Base-by-base conservation (phyloP, 1,284 basidiomycete species). In the Cryptococcus sp. region DNA sequence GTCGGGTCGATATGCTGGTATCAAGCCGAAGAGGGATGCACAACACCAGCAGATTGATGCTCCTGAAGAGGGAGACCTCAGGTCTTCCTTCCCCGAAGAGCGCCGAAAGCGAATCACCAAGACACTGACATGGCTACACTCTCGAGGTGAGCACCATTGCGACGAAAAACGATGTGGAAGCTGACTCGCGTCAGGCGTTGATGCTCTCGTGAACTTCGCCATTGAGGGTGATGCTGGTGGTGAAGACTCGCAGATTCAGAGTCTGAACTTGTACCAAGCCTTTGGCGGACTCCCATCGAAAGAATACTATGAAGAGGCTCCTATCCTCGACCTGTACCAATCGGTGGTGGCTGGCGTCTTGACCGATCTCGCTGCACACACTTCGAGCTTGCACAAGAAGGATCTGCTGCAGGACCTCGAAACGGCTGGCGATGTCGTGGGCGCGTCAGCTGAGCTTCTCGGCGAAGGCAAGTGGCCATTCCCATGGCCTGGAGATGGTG, bases 281-380 rank as follows among this genome's bases (percentile, higher is more conserved):
- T 84, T 81, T 11, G 82, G 97, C 7, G 91, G 93, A 35, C 85
- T 98, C 15, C 94, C 94, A 1, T 87, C 93, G 45, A 93, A 94
- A 87, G 91, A 94, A 80, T 97, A 98, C 77, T 98, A 93, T 75
- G 84, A 89, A 50, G 94, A 98, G 61, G 80, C 87, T 55, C 80
- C 82, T 0, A 85, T 91, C 48, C 76, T 87, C 22, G 82, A 85
- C 23, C 78, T 90, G 13, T 97, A 97, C 78, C 82, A 84, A 62
- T 80, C 82, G 46, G 86, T 91, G 17, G 80, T 95, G 23, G 82
- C 86, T 65, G 83, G 84, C 20, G 82, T 94, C 11, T 82, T 96
- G 19, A 67, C 83, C 10, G 81, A 84, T 7, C 79, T 93, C n/a
- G 84, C 73, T 35, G 56, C 62, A 20, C 60, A 68, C 60, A 61